phyloP scores from a whole-genome alignment of 2,329 filamentous ascomycete species.

The Microcera coccophila region DNA sequence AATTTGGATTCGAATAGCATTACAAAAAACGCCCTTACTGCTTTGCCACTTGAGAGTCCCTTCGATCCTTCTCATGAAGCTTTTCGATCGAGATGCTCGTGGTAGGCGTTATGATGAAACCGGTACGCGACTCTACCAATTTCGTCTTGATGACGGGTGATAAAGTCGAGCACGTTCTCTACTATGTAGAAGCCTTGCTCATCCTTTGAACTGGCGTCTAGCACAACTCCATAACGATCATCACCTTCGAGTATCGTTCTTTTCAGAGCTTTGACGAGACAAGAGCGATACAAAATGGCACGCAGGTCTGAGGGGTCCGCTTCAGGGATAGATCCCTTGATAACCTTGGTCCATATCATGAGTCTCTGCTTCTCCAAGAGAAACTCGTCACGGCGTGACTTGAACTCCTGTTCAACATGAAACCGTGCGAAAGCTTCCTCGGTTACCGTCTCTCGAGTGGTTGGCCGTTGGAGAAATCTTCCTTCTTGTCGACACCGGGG shows the following conservation, averaged over 20 bases:
- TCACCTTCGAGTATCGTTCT: constrained; percentile 48
- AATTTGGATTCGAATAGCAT: too few species aligned
- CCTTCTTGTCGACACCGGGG: constrained; percentile 45
- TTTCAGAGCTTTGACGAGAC: constrained; percentile 42
- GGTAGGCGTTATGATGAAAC: constrained; percentile 18
- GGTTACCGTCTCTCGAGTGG: constrained; percentile 44
- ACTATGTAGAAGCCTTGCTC: constrained; percentile 42
- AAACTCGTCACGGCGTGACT: constrained; percentile 40
- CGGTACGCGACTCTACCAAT: constrained; percentile 35
- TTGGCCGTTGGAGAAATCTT: constrained; percentile 27
- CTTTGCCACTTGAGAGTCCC: neutral
- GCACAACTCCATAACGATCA: constrained; percentile 33
- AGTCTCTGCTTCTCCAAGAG: constrained; percentile 37
- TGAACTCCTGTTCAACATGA: constrained; percentile 42
- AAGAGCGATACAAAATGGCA: constrained; percentile 31
- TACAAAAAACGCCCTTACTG: neutral
- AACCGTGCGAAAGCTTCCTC: constrained; percentile 53
- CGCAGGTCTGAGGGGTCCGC: constrained; percentile 22
- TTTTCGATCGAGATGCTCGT: constrained; percentile 2
- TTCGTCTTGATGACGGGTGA: constrained; percentile 35
- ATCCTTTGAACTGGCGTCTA: constrained; percentile 28
- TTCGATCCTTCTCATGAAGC: neutral
- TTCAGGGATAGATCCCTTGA: constrained; percentile 36
- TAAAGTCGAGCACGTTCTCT: constrained; percentile 40
- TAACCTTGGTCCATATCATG: constrained; percentile 44